These are phyloP conservation scores for Boletus rubescentipes DNA, from an alignment of 768 basidiomycete genomes.

Conservation along the genomic window DNA sequence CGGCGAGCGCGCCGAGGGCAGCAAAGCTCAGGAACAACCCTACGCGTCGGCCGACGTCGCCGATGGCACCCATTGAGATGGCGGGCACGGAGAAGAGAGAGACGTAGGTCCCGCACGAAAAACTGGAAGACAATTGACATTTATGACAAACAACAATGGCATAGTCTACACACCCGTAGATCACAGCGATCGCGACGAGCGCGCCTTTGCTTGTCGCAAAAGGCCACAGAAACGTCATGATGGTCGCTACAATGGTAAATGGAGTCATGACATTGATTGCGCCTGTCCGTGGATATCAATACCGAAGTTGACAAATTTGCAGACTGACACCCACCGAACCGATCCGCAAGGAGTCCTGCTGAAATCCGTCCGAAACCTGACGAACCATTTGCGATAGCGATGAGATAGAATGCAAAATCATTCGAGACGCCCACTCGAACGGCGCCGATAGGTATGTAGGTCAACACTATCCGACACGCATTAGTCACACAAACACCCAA, in stretches of 20 bases:
- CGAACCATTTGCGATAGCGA: constrained; percentile 66
- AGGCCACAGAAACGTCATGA: constrained; percentile 72
- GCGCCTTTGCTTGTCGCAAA: constrained; percentile 45
- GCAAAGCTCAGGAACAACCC: constrained; percentile 65
- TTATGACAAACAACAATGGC: rapidly evolving
- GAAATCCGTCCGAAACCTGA: constrained; percentile 61
- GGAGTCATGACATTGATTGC: constrained; percentile 69
- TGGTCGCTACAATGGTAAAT: constrained; percentile 52
- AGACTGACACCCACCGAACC: constrained; percentile 38
- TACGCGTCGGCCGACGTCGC: constrained; percentile 61
- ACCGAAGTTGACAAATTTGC: background rate
- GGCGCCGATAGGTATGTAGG: constrained; percentile 64
- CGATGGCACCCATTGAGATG: constrained; percentile 56
- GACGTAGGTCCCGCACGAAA: constrained; percentile 62
- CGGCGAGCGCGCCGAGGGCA: constrained; percentile 61
- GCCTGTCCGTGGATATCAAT: constrained; percentile 37
- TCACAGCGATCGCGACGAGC: constrained; percentile 51
- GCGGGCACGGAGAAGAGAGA: constrained; percentile 56
- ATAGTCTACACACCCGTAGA: constrained; percentile 58
- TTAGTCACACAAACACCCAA: background rate
- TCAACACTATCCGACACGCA: constrained; percentile 47
- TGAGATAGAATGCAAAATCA: constrained; percentile 59
- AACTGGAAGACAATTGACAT: constrained; percentile 33
- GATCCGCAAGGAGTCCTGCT: constrained; percentile 55
- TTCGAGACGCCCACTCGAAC: constrained; percentile 45